Base-by-base conservation (phyloP, 805 yeast genomes). In the Wickerhamomyces mucosus region DNA sequence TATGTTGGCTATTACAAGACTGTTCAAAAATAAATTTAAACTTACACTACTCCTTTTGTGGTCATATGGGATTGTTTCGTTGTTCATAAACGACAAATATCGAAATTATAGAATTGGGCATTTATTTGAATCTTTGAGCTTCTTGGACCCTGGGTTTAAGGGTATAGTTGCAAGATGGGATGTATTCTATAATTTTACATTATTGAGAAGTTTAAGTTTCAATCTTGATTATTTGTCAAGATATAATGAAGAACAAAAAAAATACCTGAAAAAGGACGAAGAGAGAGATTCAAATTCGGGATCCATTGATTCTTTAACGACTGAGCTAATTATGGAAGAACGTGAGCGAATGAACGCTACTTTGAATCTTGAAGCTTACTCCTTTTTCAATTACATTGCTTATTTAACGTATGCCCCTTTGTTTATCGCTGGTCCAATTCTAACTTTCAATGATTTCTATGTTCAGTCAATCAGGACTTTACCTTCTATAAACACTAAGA, bases 81-180 rank as follows among this genome's bases (percentile, higher is more conserved):
- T 92, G 20, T 85, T 92, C 50, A 48, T 84, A 31, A 92, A 92
- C 50, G 94, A 83, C 45, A 61, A 58, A 32, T 74, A 64, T 38
- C 64, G 86, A 32, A 63, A 68, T 15, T 64, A 67, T 36, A 69
- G 68, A 15, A 66, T 69, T 28, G 77, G 72, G 0, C 44, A 49
- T 8, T 27, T 75, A 6, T 46, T 50, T 32, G 48, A 65, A 1
- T 38, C 44, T 2, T 52, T 82, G n/a, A 51, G 62, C 0, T 57
- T 69, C 22, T 53, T 82, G 43, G 95, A 85, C 46, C 44, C 58
- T 18, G 67, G 69, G 1, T 78, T 70, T 43, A 67, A 69, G 29
- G 96, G 97, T 1, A 67, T 88, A 11, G 77, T 92, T 38, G 65
- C 75, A 13, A 68, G 97, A 45, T 92, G 99, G 99, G 96, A 92